These are phyloP conservation scores for Trametes sanguinea DNA, from an alignment of 768 basidiomycete genomes.

Conservation along the genomic window DNA sequence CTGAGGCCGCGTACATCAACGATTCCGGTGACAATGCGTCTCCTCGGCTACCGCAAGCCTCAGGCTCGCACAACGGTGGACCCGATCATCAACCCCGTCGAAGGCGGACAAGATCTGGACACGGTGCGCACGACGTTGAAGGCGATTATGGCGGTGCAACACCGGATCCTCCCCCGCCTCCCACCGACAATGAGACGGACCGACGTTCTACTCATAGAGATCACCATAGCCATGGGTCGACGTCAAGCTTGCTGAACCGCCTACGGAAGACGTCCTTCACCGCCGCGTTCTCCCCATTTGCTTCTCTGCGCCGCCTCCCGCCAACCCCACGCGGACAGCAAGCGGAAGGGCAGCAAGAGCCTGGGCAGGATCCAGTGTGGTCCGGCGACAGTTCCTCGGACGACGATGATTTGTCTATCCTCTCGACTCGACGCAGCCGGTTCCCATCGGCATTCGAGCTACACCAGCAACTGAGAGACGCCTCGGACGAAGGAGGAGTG, in stretches of 20 bases:
- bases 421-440: constrained; percentile 23
- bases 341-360: background rate
- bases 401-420: constrained; percentile 30
- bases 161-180: constrained; percentile 24
- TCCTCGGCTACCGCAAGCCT: background rate
- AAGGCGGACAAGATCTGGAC: background rate
- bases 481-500: constrained; percentile 11
- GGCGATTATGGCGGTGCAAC: constrained; percentile 22
- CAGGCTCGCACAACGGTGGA: background rate
- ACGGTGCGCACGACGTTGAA: background rate
- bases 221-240: constrained; percentile 2
- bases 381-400: constrained; percentile 32
- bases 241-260: constrained; percentile 24
- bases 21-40: constrained; percentile 19
- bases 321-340: no score
- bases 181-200: constrained; percentile 16
- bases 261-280: constrained; percentile 27
- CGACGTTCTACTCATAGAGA: background rate
- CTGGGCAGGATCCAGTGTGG: constrained; percentile 18
- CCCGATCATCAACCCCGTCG: constrained; percentile 5
- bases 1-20: constrained; percentile 67
- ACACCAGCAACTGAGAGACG: constrained; percentile 15
- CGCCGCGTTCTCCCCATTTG: constrained; percentile 28
- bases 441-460: constrained; percentile 22
- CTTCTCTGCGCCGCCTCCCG: constrained; percentile 22